Percentiles rank a stretch among this genome's conserved stretches.
Conservation (phyloP, 2,329 filamentous ascomycete genomes). For the Colletotrichum sp. region DNA sequence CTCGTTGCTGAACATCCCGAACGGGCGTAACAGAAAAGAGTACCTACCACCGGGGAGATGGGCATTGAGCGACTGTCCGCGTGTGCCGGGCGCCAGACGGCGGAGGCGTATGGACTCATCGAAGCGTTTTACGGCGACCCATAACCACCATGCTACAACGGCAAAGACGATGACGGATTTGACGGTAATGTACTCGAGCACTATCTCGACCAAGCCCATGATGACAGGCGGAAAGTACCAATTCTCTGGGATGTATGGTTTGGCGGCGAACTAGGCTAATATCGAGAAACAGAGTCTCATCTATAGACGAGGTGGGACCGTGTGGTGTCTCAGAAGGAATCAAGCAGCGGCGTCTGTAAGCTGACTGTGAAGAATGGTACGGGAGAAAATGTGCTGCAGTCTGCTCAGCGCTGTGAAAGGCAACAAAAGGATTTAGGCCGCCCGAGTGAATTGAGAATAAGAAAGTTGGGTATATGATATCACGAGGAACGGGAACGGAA, state of each 20-base stretch:
- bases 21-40: neutral
- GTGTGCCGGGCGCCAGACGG: constrained; percentile 43
- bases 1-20: neutral
- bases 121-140: constrained; percentile 40
- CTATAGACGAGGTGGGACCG: neutral
- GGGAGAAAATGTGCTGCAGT: neutral
- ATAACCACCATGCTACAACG: constrained; percentile 40
- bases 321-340: neutral
- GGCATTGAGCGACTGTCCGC: constrained; percentile 39
- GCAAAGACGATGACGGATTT: constrained; percentile 41
- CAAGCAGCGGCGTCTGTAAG: neutral
- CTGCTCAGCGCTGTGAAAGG: neutral
- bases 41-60: constrained; percentile 52
- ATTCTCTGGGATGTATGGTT: neutral
- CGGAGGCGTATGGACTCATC: constrained; percentile 49
- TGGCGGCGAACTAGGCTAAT: neutral
- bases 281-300: neutral
- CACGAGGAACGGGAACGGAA: neutral
- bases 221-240: neutral
- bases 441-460: neutral
- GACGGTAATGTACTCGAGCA: constrained; percentile 49
- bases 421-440: neutral
- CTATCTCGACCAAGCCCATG: constrained; percentile 57
- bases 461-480: neutral
- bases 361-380: neutral